Conservation (phyloP, 2,329 filamentous ascomycete genomes). For the Colletotrichum sp. region DNA sequence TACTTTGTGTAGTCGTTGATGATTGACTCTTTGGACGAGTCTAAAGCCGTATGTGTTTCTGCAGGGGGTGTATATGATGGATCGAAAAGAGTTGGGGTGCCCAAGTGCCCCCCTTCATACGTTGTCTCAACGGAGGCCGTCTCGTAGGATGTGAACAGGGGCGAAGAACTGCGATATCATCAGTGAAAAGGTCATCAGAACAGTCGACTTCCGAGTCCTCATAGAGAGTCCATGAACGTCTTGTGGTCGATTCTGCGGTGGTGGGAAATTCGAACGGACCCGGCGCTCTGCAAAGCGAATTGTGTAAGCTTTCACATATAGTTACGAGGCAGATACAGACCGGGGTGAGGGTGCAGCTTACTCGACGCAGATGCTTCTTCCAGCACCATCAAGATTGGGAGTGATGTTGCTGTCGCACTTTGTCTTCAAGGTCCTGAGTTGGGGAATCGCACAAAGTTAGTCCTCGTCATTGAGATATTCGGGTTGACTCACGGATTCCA, state of each 20-base stretch:
- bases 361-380: not conserved
- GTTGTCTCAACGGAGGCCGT: not conserved
- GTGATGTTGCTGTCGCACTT: not conserved
- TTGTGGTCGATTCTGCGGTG: not conserved
- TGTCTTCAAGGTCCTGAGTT: not conserved
- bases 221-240: not conserved
- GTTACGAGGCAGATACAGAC: not conserved
- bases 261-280: not conserved
- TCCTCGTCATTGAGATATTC: not conserved
- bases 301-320: not conserved
- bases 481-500: not conserved
- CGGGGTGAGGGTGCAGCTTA: not conserved
- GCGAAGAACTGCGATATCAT: not conserved
- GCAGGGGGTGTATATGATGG: not conserved
- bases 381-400: not conserved
- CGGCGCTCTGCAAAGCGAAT: not conserved
- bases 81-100: not conserved
- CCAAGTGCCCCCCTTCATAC: not conserved
- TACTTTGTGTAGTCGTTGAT: not conserved
- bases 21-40: not conserved
- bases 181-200: not conserved
- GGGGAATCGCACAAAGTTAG: not conserved
- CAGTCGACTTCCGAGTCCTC: not conserved
- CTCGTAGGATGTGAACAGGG: not conserved
- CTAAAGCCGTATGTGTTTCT: not conserved